phyloP scores from a whole-genome alignment of 345 rosid genomes.

The Fremontodendron californicum region DNA sequence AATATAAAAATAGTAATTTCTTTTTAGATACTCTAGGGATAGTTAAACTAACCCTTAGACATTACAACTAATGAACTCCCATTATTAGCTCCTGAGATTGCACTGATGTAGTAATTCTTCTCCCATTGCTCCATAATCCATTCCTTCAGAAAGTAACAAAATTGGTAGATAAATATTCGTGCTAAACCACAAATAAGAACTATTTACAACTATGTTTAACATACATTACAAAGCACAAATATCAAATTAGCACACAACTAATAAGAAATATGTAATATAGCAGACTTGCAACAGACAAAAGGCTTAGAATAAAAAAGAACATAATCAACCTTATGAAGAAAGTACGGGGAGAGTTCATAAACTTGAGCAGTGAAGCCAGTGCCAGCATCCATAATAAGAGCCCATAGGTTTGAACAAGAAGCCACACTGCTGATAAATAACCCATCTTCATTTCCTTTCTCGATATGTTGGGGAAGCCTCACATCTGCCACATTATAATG shows the following conservation, averaged over 20 bases:
- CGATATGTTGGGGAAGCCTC: constrained; percentile 78
- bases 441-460: constrained; percentile 88
- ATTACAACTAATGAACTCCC: constrained; percentile 92
- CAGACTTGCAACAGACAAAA: constrained; percentile 10
- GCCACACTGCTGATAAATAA: constrained; percentile 87
- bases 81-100: constrained; percentile 85
- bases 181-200: not conserved
- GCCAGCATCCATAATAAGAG: constrained; percentile 96
- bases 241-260: not conserved
- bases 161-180: not conserved
- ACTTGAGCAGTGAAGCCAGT: constrained; percentile 80
- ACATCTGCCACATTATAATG: constrained; percentile 89
- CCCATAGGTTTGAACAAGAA: constrained; percentile 88
- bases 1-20: not conserved
- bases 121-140: constrained; percentile 99
- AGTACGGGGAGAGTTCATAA: constrained; percentile 72
- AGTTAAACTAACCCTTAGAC: constrained; percentile 76
- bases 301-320: not conserved
- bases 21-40: not conserved
- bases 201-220: not conserved
- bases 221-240: not conserved
- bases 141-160: constrained; percentile 42
- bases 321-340: constrained; percentile 76
- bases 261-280: not conserved
- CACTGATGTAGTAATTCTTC: constrained; percentile 85